Evolutionary conservation across 1,284 basidiomycete genomes (phyloP), one percentile per base, ranked within the genome.

Genomic region (Irpex sp.): DNA sequence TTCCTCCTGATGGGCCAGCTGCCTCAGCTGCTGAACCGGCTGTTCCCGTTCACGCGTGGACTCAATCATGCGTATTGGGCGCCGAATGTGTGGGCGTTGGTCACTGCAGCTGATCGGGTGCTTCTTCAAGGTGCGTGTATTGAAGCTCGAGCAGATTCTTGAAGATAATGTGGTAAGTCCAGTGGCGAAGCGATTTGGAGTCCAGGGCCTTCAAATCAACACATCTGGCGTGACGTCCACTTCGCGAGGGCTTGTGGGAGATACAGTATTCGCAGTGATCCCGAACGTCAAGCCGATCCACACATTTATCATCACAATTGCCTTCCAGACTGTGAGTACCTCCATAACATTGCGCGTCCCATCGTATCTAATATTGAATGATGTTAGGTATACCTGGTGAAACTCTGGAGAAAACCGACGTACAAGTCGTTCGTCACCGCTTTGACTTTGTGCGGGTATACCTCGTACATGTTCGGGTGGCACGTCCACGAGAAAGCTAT

Each of bases 41-140:
- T 98, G 8, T 98, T 98, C 68, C 95, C 95, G 0, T 98, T 98
- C 73, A 95, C 92, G 18, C 86, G 95, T 52, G 95, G 95, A 12
- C 77, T 98, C 39, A 98, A 96, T 71, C 95, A 98, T 73, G 96
- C 96, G 3, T 98, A 97, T 69, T 98, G 95, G 95, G 96, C 95
- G 3, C 91, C 93, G 4, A 98, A 98, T 71, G 82, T 83, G 2
- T 98, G 96, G 96, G 94, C 96, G 8, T 75, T 96, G 56, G 85
- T 94, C 35, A 95, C 93, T 23, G 85, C 88, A 5, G 70, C 79
- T 1, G 95, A 98, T 71, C 82, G 96, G 53, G 79, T 92, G 6
- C 78, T 96, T 35, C 77, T 96, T 60, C 85, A 84, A 73, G 82
- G 94, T n/a, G n/a, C n/a, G n/a, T n/a, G n/a, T n/a, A n/a, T n/a